These are phyloP conservation scores for Sarocladiaceae sp. DNA, from an alignment of 2,329 filamentous ascomycete genomes.

Conservation along the genomic window DNA sequence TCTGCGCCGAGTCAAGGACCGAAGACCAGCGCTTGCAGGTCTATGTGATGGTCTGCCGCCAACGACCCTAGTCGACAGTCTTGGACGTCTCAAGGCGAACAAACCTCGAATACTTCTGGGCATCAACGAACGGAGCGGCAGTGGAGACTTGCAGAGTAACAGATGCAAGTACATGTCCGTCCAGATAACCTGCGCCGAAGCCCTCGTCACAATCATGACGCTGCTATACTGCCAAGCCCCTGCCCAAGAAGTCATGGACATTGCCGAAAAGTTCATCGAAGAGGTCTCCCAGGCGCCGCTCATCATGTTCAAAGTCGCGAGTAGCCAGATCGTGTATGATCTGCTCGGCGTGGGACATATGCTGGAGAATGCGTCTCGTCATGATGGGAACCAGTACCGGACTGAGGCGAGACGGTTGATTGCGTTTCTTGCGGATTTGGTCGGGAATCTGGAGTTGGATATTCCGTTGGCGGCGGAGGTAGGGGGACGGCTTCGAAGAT, in stretches of 20 bases:
- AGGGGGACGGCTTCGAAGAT: not conserved
- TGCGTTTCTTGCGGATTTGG: conserved; percentile 3
- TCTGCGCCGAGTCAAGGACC: conserved; percentile 3
- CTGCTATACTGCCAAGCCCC: conserved; percentile 8
- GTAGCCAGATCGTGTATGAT: conserved; percentile 9
- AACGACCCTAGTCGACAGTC: conserved; percentile 4
- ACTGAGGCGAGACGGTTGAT: conserved; percentile 5
- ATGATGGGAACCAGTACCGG: not conserved
- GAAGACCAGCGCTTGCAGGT: not conserved
- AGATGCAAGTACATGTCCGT: conserved; percentile 8
- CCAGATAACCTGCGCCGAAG: conserved; percentile 8
- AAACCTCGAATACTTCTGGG: conserved; percentile 2
- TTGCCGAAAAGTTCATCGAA: conserved; percentile 4
- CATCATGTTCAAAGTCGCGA: conserved; percentile 11
- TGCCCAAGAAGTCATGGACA: conserved; percentile 7
- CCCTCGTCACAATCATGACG: conserved; percentile 8
- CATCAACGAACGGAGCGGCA: not conserved
- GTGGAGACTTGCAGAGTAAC: conserved; percentile 5
- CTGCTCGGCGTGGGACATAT: conserved; percentile 8
- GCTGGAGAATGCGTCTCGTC: conserved; percentile 1
- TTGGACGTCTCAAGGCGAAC: conserved; percentile 1
- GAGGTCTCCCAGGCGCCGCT: conserved; percentile 5
- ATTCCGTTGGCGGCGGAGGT: conserved; percentile 1
- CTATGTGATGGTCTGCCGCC: conserved; percentile 3
- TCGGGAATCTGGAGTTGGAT: conserved; percentile 4